Evolutionary conservation across 2,329 filamentous ascomycete species (phyloP).

Genomic region (Verticillium tricorpus): DNA sequence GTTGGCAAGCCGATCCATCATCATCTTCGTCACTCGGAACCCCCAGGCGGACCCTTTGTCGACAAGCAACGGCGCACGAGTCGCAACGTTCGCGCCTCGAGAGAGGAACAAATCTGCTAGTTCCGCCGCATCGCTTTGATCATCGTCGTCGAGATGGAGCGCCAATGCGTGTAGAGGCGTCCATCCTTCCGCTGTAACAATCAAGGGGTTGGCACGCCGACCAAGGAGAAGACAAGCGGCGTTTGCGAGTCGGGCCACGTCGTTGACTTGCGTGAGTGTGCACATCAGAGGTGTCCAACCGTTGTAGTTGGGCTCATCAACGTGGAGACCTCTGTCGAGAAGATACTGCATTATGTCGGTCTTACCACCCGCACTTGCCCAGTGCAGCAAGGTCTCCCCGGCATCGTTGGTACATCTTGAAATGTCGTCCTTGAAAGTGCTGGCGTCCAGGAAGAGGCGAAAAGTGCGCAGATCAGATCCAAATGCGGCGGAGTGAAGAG

Average conservation of each 20-base stretch:
- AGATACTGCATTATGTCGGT: constrained; percentile 15
- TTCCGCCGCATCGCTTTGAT: neutral
- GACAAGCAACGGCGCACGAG: neutral
- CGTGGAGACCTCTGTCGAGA: constrained; percentile 11
- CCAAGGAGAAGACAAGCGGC: constrained; percentile 16
- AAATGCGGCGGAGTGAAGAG: constrained; percentile 16
- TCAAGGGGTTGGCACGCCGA: constrained; percentile 15
- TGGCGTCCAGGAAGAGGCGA: constrained; percentile 13
- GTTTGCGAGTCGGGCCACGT: neutral
- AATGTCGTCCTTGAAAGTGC: neutral
- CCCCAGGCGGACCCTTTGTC: neutral
- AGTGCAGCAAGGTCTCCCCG: constrained; percentile 22
- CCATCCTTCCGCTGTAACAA: constrained; percentile 17
- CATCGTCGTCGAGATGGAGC: neutral
- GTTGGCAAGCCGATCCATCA: neutral
- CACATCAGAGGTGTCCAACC: constrained; percentile 26
- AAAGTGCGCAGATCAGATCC: constrained; percentile 12
- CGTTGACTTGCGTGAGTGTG: constrained; percentile 10
- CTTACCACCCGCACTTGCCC: constrained; percentile 19
- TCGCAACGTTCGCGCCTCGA: neutral
- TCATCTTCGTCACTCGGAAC: neutral
- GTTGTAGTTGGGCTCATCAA: constrained; percentile 16
- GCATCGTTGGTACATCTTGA: constrained; percentile 8
- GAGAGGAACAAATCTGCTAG: neutral
- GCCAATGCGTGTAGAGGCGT: constrained; percentile 19